Base-by-base conservation (phyloP, 495 filamentous ascomycete genomes). In the Bombardia bombarda region DNA sequence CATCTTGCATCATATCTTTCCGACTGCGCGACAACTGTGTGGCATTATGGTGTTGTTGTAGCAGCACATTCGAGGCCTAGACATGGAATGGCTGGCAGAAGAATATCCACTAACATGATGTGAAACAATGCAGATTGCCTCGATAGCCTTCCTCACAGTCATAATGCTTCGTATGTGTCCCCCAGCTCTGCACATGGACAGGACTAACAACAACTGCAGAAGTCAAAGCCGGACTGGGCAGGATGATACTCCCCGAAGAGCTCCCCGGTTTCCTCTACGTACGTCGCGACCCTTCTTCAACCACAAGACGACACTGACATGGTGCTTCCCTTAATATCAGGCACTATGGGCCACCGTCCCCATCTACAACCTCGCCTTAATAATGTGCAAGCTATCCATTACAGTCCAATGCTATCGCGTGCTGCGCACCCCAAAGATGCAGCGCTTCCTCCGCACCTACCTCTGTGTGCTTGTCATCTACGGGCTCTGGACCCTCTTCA, bases 241-340 rank as follows among this genome's bases (percentile, higher is more conserved):
- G 46, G 2, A 22, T 53, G 31, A 50, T 55, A 8, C 49, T 60
- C n/a, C 56, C 54, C n/a, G n/a, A n/a, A 24, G 62, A 68, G 9
- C 55, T 59, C 3, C 59, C 65, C 16, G 60, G 58, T 30, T 66
- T 67, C 42, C 16, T 53, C 8, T 41, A 38, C 2, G 43, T 45
- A n/a, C 22, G 43, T 38, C 2, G 10, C 8, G 21, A 17, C 21
- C n/a, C 31, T 16, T 14, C 31, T 8, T 12, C 36, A 22, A 25
- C n/a, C 23, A 21, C 9, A 18, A 35, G 28, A 57, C 17, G 7
- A 30, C 14, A 58, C 42, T 24, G 41, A 64, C 36, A 57, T 61
- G 16, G 9, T 26, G 14, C 37, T 14, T 22, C n/a, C 12, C 13
- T 23, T 10, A 17, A 8, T 61, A 63, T 42, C 48, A 64, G 42